Evolutionary conservation across 768 basidiomycete genomes (phyloP), one percentile per base, ranked within the genome.

Genomic region (Termitomyces sp.): DNA sequence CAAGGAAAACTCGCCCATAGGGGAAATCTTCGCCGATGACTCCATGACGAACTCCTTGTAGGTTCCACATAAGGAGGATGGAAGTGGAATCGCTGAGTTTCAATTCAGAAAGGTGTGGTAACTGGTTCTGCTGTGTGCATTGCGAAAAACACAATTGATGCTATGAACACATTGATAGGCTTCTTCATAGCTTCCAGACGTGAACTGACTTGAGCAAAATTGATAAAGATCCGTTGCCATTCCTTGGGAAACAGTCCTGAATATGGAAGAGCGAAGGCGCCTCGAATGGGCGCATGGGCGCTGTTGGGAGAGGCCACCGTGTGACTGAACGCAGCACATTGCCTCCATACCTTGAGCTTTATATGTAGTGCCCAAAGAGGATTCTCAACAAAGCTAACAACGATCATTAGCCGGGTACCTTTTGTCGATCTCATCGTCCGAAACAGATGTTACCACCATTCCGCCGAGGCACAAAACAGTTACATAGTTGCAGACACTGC

Each of bases 371-470:
- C 18, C 36, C 18, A 10, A 16, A 38, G 16, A n/a, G 32, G 46
- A 20, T 46, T 9, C 16, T 28, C 9, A 38, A 49, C 38, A 33
- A 57, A 30, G 26, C 20, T 28, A 36, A 57, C 30, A 40, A 32
- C 8, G 38, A 56, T 36, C 14, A 47, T 56, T 33, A 33, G 36
- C 55, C 7, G 46, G 44, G 33, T 36, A 43, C 18, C 54, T 20
- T 55, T 5, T 6, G 55, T 50, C 26, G 36, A 57, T 57, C 38
- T 38, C 30, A 26, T 10, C 14, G 23, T 40, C 35, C 46, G 55
- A 61, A 64, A 59, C 60, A 64, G 51, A 59, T 57, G 36, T 53
- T 55, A 56, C 49, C 47, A 55, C 52, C 53, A 51, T 40, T 46
- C 8, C n/a, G 47, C 5, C 48, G 43, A 33, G 38, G 48, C 14